A percentile compares a stretch with the other conserved stretches of the same genome.
phyloP scores from a whole-genome alignment of 1,284 basidiomycete genomes.

The Ganoderma sinense region DNA sequence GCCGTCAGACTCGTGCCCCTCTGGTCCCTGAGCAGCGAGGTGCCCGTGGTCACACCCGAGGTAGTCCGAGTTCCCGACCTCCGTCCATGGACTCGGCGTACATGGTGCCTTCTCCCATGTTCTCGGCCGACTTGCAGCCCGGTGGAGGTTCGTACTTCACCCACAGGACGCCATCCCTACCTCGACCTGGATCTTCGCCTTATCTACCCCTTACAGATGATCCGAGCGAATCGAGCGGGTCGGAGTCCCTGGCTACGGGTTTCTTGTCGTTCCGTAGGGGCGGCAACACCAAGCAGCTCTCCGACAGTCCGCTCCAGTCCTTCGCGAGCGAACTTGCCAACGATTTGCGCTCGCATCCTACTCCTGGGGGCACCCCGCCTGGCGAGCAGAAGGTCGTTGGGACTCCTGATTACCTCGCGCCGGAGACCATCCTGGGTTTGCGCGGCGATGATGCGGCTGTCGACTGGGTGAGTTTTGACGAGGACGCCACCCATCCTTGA shows the following conservation, averaged over 20 bases:
- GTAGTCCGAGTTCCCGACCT: conserved; percentile 75
- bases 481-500: not conserved
- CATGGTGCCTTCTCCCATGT: conserved; percentile 70
- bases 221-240: conserved; percentile 85
- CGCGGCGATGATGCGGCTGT: conserved; percentile 96
- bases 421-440: conserved; percentile 95
- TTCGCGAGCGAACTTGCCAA: conserved; percentile 85
- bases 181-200: conserved; percentile 68
- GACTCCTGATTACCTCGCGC: conserved; percentile 96
- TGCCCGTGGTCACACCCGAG: conserved; percentile 59
- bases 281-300: conserved; percentile 49
- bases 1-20: conserved; percentile 90
- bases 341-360: conserved; percentile 76
- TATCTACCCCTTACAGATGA: conserved; percentile 79
- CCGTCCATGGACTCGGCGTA: conserved; percentile 87
- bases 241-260: conserved; percentile 70
- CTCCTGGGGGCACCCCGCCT: conserved; percentile 70
- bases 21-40: conserved; percentile 56
- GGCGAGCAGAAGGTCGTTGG: conserved; percentile 95
- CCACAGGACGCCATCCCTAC: conserved; percentile 63
- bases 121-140: conserved; percentile 58
- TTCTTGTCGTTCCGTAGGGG: conserved; percentile 60
- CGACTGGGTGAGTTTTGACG: conserved; percentile 82
- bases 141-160: conserved; percentile 84
- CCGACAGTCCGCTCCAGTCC: conserved; percentile 81